These are phyloP conservation scores for Stylosanthes scabra DNA, from an alignment of 331 rosid genomes.

Conservation along the genomic window DNA sequence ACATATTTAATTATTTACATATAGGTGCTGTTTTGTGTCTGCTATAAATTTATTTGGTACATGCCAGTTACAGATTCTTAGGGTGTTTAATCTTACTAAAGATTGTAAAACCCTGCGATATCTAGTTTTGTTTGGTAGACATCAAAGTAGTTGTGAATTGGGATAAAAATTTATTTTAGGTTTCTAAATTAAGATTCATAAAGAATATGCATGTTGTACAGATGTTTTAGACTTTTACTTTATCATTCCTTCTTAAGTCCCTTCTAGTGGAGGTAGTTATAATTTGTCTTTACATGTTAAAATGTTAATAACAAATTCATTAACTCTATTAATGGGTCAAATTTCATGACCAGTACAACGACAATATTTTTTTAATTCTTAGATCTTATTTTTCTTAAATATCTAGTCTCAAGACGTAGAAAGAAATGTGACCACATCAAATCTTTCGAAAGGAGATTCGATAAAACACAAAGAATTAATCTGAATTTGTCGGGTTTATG, in stretches of 20 bases:
- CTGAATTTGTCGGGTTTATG: too few relatives aligned
- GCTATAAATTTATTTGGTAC: slow-evolving; percentile 23
- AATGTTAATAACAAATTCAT: not conserved
- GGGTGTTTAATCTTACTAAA: not conserved
- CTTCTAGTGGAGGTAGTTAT: not conserved
- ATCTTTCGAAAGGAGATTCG: too few relatives aligned
- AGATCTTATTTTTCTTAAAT: not conserved
- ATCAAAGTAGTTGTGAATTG: not conserved
- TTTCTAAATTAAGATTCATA: not conserved
- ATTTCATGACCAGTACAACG: not conserved
- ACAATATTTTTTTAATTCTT: not conserved
- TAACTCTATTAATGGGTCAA: not conserved
- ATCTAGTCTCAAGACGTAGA: too few relatives aligned
- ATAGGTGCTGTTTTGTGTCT: slow-evolving; percentile 19
- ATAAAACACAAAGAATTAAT: too few relatives aligned
- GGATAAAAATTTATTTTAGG: not conserved
- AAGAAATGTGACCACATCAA: too few relatives aligned
- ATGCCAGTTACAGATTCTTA: slow-evolving; percentile 4
- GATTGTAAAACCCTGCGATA: not conserved
- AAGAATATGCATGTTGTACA: not conserved
- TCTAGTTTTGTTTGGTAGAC: slow-evolving; percentile 2
- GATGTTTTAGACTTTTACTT: slow-evolving; percentile 7
- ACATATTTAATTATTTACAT: not conserved
- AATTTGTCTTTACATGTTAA: slow-evolving; percentile 12
- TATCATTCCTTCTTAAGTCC: not conserved